phyloP scores from a whole-genome alignment of 2,329 filamentous ascomycete species.

The Fusarium pseudonygamai region DNA sequence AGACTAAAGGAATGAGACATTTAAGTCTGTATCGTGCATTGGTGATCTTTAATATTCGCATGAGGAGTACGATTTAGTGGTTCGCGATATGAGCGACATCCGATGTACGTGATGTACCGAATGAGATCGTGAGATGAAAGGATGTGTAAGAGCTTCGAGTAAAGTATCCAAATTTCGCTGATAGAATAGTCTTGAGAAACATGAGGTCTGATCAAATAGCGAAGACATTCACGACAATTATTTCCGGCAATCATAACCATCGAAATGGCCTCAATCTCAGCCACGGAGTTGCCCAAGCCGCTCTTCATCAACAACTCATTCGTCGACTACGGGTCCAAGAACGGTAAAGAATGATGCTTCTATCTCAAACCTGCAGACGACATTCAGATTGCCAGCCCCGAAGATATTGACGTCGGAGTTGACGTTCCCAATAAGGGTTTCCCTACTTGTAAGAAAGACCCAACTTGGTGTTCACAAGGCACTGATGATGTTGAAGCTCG shows the following conservation, averaged over 20 bases:
- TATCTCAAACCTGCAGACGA: too few relatives aligned
- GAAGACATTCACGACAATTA: too few relatives aligned
- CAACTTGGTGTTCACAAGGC: accelerated
- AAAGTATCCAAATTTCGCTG: neutral
- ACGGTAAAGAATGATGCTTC: too few relatives aligned
- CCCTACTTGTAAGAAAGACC: accelerated
- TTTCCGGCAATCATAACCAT: neutral
- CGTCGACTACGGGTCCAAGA: neutral
- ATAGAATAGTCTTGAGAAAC: neutral
- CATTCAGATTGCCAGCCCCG: neutral
- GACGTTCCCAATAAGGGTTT: accelerated
- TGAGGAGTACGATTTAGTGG: neutral
- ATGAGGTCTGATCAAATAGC: too few relatives aligned
- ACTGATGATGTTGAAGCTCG: accelerated
- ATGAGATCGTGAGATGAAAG: neutral
- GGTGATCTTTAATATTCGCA: too few relatives aligned
- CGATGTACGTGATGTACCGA: too few relatives aligned
- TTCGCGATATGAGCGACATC: neutral
- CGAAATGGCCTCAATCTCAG: neutral
- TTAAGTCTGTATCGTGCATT: neutral
- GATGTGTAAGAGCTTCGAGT: neutral
- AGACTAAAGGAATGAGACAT: neutral
- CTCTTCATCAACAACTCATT: neutral
- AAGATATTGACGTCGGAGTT: neutral
- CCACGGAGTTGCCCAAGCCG: neutral